Evolutionary conservation across 495 filamentous ascomycete species (phyloP), one percentile per base, ranked within the genome.

Genomic region (Gamarada debralockiae): DNA sequence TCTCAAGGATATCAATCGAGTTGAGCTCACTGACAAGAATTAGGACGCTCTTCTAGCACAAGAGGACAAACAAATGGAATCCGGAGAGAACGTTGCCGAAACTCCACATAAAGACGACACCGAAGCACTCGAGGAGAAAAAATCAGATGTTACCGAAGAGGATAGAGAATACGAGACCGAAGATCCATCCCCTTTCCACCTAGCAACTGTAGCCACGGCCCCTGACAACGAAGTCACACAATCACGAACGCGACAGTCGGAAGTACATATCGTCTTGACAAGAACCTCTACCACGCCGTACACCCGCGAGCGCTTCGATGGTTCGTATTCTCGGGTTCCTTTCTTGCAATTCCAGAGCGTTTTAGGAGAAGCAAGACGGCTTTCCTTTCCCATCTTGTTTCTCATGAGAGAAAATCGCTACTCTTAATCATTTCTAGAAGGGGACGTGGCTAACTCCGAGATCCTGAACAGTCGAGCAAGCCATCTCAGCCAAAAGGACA

Each of bases 41-140:
- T 66, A 59, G 63, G 12, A 59, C 62, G 14, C 55, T 58, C 14
- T 50, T 50, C 46, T 45, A 9, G 40, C 25, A 24, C 9, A 45
- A 43, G 45, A 34, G 25, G 21, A 48, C 21, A 10, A 22, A 6
- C n/a, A 10, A 2, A 9, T 15, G 6, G 29, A 40, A 13, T 33
- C 14, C 21, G 38, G 37, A 27, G 39, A 52, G 23, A 50, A 22
- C 0, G 31, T 15, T 15, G 48, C 22, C 10, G 25, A 12, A 17
- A 5, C 17, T 1, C 27, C 57, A 39, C 24, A 49, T 33, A n/a
- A 51, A 14, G 33, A 31, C 46, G 44, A 52, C 57, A 36, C 23
- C 48, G 20, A 44, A 71, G 0, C 82, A 83, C 21, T 83, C 83
- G 52, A 67, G 67, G 14, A 76, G 76, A 3, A 58, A 86, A 14